These are phyloP conservation scores for Claviceps humidiphila DNA, from an alignment of 2,329 filamentous ascomycete genomes.

Conservation along the genomic window DNA sequence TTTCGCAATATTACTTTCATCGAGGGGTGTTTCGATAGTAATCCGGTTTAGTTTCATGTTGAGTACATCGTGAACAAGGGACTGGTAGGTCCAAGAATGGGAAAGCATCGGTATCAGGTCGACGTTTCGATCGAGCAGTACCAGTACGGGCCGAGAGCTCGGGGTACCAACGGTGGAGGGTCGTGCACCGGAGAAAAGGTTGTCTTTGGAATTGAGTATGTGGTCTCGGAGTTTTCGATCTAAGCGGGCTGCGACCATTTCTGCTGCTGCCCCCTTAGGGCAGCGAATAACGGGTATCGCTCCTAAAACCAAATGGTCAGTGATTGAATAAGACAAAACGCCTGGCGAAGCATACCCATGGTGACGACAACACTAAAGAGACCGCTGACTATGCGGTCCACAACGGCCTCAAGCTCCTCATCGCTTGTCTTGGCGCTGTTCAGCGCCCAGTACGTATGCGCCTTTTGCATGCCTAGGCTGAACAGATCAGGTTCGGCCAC, in stretches of 20 bases:
- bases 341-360: conserved; percentile 51
- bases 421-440: conserved; percentile 89
- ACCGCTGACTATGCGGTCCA: conserved; percentile 87
- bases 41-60: conserved; percentile 70
- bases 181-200: conserved; percentile 69
- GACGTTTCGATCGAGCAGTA: conserved; percentile 90
- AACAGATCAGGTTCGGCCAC: conserved; percentile 93
- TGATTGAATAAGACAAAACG: neutral
- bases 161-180: conserved; percentile 46
- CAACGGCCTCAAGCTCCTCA: conserved; percentile 71
- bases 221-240: conserved; percentile 94
- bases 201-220: conserved; percentile 94
- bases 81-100: conserved; percentile 75
- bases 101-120: conserved; percentile 98
- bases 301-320: conserved; percentile 30
- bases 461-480: conserved; percentile 82
- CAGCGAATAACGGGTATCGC: conserved; percentile 92
- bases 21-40: conserved; percentile 71
- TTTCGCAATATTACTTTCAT: conserved; percentile 62
- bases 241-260: conserved; percentile 86
- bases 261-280: conserved; percentile 82
- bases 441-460: conserved; percentile 85
- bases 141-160: conserved; percentile 70
- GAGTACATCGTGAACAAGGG: conserved; percentile 56
- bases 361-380: conserved; percentile 98